These are phyloP conservation scores for Ogataea pignaliae DNA, from an alignment of 805 yeast species.

Conservation along the genomic window DNA sequence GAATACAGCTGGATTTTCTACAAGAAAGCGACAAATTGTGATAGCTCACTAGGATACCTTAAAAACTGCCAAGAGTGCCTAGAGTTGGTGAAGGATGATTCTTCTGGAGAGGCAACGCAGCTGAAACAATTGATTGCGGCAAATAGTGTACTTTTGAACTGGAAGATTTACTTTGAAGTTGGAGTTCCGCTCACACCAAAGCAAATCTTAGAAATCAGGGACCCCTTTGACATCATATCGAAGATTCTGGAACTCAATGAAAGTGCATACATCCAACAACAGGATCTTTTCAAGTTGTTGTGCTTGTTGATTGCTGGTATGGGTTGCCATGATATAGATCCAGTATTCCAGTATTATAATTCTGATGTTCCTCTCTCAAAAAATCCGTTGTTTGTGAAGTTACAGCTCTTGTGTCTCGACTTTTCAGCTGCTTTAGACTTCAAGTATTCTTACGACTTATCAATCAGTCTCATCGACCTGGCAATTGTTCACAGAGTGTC, in stretches of 20 bases:
- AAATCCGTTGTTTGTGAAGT: conserved; percentile 26
- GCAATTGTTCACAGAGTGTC: conserved; percentile 9
- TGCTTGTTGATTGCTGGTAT: conserved; percentile 39
- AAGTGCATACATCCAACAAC: conserved; percentile 42
- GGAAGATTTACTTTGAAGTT: conserved; percentile 25
- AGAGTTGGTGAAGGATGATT: conserved; percentile 7
- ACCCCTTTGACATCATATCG: conserved; percentile 23
- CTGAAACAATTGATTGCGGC: conserved; percentile 20
- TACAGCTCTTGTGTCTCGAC: conserved; percentile 51
- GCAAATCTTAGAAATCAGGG: conserved; percentile 18
- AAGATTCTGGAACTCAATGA: conserved; percentile 50
- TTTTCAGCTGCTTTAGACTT: conserved; percentile 64
- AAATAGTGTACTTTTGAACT: conserved; percentile 17
- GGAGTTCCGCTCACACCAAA: conserved; percentile 30
- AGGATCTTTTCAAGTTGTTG: conserved; percentile 37
- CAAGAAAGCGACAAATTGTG: conserved; percentile 27
- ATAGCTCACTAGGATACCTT: conserved; percentile 23
- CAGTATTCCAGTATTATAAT: conserved; percentile 3
- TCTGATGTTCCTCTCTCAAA: conserved; percentile 6
- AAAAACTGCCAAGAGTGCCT: conserved; percentile 20
- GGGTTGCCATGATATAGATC: conserved; percentile 14
- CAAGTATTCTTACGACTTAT: conserved; percentile 45
- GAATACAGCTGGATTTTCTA: conserved; percentile 25
- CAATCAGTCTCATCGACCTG: conserved; percentile 34
- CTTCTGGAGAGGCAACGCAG: background rate